A percentile compares a stretch with the other conserved stretches of the same genome.
Evolutionary conservation across 257 asterid genomes (phyloP).

Genomic region (Marsdenia floribunda): DNA sequence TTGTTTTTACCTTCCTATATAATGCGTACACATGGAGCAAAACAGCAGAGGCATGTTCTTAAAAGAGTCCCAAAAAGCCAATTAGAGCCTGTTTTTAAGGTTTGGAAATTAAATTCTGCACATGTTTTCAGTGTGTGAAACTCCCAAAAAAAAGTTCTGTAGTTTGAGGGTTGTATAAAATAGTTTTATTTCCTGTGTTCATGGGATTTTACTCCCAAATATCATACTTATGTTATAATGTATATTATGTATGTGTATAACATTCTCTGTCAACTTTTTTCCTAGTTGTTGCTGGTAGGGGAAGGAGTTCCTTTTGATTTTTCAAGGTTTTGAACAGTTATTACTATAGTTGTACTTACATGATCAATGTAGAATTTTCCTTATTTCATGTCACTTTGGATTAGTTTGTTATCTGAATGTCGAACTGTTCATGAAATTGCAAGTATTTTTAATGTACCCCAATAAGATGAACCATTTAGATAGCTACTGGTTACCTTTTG

Average conservation of each 20-base stretch:
- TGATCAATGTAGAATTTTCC: not conserved
- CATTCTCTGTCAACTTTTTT: not conserved
- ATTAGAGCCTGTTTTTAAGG: conserved; percentile 74
- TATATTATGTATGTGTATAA: not conserved
- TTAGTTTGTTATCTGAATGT: not conserved
- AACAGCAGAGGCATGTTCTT: conserved; percentile 76
- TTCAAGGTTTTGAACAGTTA: not conserved
- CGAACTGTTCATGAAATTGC: not conserved
- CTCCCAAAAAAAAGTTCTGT: not conserved
- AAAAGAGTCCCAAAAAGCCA: conserved; percentile 67
- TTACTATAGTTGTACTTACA: not conserved
- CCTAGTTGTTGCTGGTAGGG: not conserved
- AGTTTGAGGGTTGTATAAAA: not conserved
- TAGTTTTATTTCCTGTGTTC: not conserved
- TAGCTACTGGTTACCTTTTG: not conserved
- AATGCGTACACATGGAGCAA: conserved; percentile 99
- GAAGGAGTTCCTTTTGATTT: not conserved
- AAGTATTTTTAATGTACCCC: not conserved
- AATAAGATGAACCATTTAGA: not conserved
- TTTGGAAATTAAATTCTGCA: conserved; percentile 20
- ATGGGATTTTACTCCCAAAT: not conserved
- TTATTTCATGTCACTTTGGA: not conserved
- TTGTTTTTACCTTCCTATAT: conserved; percentile 85
- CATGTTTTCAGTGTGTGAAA: not conserved
- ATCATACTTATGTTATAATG: not conserved